Evolutionary conservation across 2,329 filamentous ascomycete species (phyloP), one percentile per base, ranked within the genome.

Genomic region (Aspergillus persii): DNA sequence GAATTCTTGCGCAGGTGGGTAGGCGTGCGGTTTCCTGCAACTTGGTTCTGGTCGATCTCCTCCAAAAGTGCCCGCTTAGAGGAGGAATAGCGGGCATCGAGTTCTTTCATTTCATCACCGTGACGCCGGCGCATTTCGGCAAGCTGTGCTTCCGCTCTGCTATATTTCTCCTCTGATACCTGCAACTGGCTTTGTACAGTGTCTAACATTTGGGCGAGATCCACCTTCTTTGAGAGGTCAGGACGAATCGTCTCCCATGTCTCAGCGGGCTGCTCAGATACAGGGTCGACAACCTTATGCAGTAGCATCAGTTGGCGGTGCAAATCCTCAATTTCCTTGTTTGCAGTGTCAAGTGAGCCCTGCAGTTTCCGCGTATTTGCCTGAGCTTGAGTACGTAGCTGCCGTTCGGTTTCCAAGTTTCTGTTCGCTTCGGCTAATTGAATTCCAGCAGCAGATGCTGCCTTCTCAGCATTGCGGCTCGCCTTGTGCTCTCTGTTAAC

Each of bases 371-470:
- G 88, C 29, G 90, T 89, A 53, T 93, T 96, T 5, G 89, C 83
- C 73, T 98, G 93, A 9, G 92, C 91, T 73, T 97, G 94, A 2
- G 82, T 85, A 41, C 91, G 89, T 56, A 96, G 80, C 69, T 97
- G 93, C 52, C 90, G 85, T 75, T 98, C 94, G 1, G 92, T 93
- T 68, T 98, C 95, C 26, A 97, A 85, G 57, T 89, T 95, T 33
- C 93, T 87, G 69, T 96, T 96, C 12, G 88, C 88, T 73, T 98
- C 95, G 8, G 92, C 91, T 30, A 98, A 82, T 72, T 98, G 92
- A 26, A 90, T 86, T 6, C 88, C 91, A 60, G 89, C 84, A 39
- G 87, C 89, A 0, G 92, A 96, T 18, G 91, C 89, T 26, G 88
- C 85, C 74, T 96, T 96, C 76, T 98, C 94, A 3, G 93, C 94